These are phyloP conservation scores for Amylocarpus encephaloides DNA, from an alignment of 2,329 filamentous ascomycete genomes.

Conservation along the genomic window DNA sequence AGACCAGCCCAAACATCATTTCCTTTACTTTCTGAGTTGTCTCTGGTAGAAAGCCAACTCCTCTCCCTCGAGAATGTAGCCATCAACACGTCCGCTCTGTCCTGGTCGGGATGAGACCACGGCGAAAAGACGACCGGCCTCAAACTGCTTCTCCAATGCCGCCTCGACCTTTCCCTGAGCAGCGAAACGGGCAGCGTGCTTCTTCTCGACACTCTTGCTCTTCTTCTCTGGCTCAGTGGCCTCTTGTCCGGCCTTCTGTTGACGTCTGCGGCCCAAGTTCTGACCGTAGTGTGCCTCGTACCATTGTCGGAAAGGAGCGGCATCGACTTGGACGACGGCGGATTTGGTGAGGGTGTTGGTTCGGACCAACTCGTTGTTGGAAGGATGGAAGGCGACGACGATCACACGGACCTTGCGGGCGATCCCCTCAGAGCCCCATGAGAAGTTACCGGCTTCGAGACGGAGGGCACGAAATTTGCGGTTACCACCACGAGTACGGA, in stretches of 20 bases:
- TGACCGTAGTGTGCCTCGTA: constrained; percentile 99
- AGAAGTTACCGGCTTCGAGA: constrained; percentile 98
- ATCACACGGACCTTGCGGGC: constrained; percentile 99
- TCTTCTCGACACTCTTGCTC: constrained; percentile 92
- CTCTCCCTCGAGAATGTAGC: constrained; percentile 98
- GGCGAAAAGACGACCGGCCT: constrained; percentile 95
- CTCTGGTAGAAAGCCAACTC: constrained; percentile 99
- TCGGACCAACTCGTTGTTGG: constrained; percentile 99
- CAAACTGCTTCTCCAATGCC: constrained; percentile 96
- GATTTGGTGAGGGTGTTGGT: constrained; percentile 99
- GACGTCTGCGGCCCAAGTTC: constrained; percentile 80
- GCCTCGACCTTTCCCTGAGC: constrained; percentile 85
- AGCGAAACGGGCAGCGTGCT: constrained; percentile 84
- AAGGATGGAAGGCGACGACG: constrained; percentile 96
- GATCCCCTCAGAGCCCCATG: constrained; percentile 96
- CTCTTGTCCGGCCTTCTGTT: constrained; percentile 60
- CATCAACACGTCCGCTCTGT: constrained; percentile 93
- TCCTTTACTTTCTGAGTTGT: constrained; percentile 92
- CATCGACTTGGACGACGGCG: constrained; percentile 97
- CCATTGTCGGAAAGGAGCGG: constrained; percentile 98
- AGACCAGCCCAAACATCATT: constrained; percentile 23
- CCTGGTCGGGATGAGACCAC: constrained; percentile 89
- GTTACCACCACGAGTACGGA: constrained; percentile 97
- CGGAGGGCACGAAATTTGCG: constrained; percentile 99
- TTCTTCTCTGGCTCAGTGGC: constrained; percentile 60